Percentiles rank a stretch among this genome's conserved stretches.
Conservation (phyloP, 2,329 filamentous ascomycete species). For the Ceratocystis lukuohia region DNA sequence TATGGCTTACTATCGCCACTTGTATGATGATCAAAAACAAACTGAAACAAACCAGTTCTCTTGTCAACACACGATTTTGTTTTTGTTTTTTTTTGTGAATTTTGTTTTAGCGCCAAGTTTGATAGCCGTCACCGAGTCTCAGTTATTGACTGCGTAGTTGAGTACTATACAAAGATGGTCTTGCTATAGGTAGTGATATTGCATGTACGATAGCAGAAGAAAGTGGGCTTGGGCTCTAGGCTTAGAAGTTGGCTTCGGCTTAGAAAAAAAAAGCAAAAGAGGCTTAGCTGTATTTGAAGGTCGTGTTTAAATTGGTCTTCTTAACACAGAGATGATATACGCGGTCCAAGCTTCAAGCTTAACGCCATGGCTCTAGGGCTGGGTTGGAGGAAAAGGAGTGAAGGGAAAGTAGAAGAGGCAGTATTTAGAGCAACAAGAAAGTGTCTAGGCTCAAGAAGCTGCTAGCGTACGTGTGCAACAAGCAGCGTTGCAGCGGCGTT, state of each 20-base stretch:
- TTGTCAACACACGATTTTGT: no score
- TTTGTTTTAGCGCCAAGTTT: slow-evolving; percentile 3
- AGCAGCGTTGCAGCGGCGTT: slow-evolving; percentile 11
- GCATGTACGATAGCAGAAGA: no score
- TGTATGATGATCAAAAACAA: neutral
- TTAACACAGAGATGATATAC: neutral
- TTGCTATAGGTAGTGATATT: no score
- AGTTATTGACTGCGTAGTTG: no score
- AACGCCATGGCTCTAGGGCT: neutral
- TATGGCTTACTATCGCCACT: neutral
- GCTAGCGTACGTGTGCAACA: neutral
- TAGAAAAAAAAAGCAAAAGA: neutral
- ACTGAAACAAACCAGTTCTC: neutral
- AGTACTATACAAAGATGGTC: no score
- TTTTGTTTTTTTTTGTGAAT: no score
- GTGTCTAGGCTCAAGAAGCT: neutral
- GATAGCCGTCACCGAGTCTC: neutral
- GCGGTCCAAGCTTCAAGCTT: slow-evolving; percentile 2
- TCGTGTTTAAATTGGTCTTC: neutral
- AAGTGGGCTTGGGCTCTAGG: no score
- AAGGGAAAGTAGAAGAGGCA: neutral
- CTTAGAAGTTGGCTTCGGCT: neutral
- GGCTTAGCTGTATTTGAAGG: neutral
- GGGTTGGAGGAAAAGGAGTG: neutral
- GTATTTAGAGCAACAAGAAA: neutral